A percentile compares a stretch with the other conserved stretches of the same genome.
Evolutionary conservation across 257 asterid genomes (phyloP).

Genomic region (Penstemon davidsonii): DNA sequence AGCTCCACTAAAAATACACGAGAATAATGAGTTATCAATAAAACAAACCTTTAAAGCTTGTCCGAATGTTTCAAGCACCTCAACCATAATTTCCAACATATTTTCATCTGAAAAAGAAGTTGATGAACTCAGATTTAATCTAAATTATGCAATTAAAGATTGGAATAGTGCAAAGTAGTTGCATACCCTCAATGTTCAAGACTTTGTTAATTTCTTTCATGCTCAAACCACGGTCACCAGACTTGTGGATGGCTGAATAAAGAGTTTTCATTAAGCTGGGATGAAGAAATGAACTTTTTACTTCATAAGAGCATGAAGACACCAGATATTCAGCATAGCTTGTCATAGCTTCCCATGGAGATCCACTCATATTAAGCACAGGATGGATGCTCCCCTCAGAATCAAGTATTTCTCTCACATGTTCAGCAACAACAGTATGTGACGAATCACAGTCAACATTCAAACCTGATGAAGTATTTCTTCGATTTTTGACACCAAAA

Average conservation of each 20-base stretch:
- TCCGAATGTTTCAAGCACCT: slow-evolving; percentile 82
- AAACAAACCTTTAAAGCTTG: slow-evolving; percentile 70
- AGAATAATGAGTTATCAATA: slow-evolving; percentile 19
- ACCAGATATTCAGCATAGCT: slow-evolving; percentile 53
- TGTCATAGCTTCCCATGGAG: slow-evolving; percentile 85
- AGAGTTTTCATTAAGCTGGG: slow-evolving; percentile 64
- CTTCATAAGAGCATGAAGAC: slow-evolving; percentile 47
- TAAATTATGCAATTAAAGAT: slow-evolving; percentile 17
- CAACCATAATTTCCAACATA: slow-evolving; percentile 55
- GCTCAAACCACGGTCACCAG: slow-evolving; percentile 95
- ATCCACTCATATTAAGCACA: slow-evolving; percentile 38
- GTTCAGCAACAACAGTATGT: slow-evolving; percentile 37
- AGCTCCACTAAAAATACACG: not conserved
- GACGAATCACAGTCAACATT: slow-evolving; percentile 29
- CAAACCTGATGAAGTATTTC: slow-evolving; percentile 25
- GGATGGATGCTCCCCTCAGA: slow-evolving; percentile 36
- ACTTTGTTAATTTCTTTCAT: slow-evolving; percentile 60
- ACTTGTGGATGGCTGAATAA: slow-evolving; percentile 73
- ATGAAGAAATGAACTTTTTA: slow-evolving; percentile 33
- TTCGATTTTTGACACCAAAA: slow-evolving; percentile 35
- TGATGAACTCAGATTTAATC: slow-evolving; percentile 29
- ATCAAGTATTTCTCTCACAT: slow-evolving; percentile 38
- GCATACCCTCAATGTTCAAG: slow-evolving; percentile 57
- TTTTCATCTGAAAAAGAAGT: slow-evolving; percentile 54
- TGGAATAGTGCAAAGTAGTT: slow-evolving; percentile 21